Percentiles rank a stretch among this genome's conserved stretches.
phyloP scores from a whole-genome alignment of 2,329 filamentous ascomycete genomes.

The Malbranchea cinnamomea region DNA sequence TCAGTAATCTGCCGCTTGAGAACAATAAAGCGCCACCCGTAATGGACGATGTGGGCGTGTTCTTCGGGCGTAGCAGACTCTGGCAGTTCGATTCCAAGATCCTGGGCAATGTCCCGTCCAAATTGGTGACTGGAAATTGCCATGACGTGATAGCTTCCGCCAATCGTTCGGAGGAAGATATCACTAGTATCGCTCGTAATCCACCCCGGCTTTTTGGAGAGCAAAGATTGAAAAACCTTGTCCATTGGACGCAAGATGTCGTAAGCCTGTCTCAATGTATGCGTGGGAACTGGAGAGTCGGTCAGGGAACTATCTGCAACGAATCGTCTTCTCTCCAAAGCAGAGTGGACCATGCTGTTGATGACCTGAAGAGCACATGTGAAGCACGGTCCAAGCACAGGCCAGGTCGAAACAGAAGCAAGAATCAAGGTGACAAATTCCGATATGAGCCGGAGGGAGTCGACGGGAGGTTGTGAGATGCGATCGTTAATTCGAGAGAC shows the following conservation, averaged over 20 bases:
- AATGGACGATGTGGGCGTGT: constrained; percentile 22
- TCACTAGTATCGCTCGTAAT: constrained; percentile 28
- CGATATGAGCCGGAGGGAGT: constrained; percentile 15
- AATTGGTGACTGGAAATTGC: constrained; percentile 18
- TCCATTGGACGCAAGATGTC: constrained; percentile 20
- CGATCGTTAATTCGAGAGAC: constrained; percentile 18
- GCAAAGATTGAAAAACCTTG: constrained; percentile 22
- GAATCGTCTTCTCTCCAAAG: constrained; percentile 15
- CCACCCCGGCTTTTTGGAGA: constrained; percentile 29
- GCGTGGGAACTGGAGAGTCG: constrained; percentile 11
- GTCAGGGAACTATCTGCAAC: constrained; percentile 12
- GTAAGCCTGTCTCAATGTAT: constrained; percentile 15
- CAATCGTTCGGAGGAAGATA: constrained; percentile 20
- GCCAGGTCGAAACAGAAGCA: constrained; percentile 16
- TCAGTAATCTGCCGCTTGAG: constrained; percentile 62
- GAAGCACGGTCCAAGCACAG: constrained; percentile 15
- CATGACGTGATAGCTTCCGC: constrained; percentile 18
- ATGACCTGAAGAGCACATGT: constrained; percentile 13
- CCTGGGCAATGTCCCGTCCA: constrained; percentile 19
- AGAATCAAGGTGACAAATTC: constrained; percentile 18
- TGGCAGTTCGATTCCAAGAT: constrained; percentile 22
- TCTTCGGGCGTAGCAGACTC: constrained; percentile 16
- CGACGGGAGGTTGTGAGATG: constrained; percentile 15
- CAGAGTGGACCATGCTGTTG: constrained; percentile 18
- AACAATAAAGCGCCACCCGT: constrained; percentile 54